phyloP scores from a whole-genome alignment of 1,284 basidiomycete genomes.

The Ceratobasidium sp. region DNA sequence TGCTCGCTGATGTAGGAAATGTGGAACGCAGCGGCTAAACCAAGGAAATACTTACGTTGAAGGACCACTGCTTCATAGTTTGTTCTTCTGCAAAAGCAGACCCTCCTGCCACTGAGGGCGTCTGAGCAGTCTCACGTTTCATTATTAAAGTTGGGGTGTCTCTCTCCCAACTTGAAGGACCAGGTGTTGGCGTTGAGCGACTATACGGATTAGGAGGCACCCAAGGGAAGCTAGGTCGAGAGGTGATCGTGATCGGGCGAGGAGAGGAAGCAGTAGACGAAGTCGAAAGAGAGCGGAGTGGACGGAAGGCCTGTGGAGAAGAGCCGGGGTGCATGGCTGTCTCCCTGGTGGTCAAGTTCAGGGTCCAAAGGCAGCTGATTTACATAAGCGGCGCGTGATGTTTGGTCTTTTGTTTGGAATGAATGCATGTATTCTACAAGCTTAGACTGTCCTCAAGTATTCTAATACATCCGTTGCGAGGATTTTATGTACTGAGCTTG shows the following conservation, averaged over 20 bases:
- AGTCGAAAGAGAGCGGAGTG: conserved; percentile 38
- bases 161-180: conserved; percentile 40
- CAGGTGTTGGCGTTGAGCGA: conserved; percentile 32
- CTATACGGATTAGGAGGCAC: conserved; percentile 27
- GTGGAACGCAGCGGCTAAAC: background rate
- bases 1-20: background rate
- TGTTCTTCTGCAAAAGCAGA: conserved; percentile 29
- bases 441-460: conserved; percentile 26
- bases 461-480: conserved; percentile 27
- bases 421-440: background rate
- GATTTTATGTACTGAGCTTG: conserved; percentile 43
- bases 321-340: conserved; percentile 30
- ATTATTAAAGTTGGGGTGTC: conserved; percentile 17
- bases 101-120: conserved; percentile 4
- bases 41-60: conserved; percentile 13
- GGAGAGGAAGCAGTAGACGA: conserved; percentile 41
- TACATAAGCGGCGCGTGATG: conserved; percentile 42
- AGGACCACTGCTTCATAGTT: conserved; percentile 41
- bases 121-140: background rate
- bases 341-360: conserved; percentile 33
- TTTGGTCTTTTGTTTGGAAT: conserved; percentile 25
- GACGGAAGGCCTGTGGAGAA: conserved; percentile 29
- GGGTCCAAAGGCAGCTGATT: conserved; percentile 35
- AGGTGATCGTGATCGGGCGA: conserved; percentile 28
- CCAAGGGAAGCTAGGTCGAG: conserved; percentile 43